Base-by-base conservation (phyloP, 1,284 basidiomycete genomes). In the Naganishia cerealis region DNA sequence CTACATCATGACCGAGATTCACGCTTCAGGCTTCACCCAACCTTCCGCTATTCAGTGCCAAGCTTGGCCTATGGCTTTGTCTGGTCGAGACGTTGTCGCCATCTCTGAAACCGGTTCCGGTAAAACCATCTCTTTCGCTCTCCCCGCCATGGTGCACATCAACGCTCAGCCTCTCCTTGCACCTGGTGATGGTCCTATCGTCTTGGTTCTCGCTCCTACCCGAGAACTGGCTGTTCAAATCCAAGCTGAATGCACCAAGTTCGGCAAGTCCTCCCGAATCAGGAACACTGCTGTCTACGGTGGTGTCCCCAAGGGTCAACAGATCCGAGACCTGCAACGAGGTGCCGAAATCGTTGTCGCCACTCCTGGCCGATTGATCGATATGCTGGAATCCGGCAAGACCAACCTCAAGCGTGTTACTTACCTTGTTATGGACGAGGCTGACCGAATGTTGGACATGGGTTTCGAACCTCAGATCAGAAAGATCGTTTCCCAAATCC, bases 91-190 rank as follows among this genome's bases (percentile, higher is more conserved):
- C 82, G 86, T 97, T 50, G 93, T 97, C 68, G 95, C 96, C 69
- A 94, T 99, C 76, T 94, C 95, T 57, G 92, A 95, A 81, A 97
- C 94, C 26, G 94, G 94, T 73, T 94, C 91, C 77, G 94, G 94
- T 71, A 70, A 70, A 63, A 99, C 95, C 36, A 97, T 99, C 72
- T 90, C 94, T 18, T 99, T 99, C 79, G 94, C 96, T 67, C 87
- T 99, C 57, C 95, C 95, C 63, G 94, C 95, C 68, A 99, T 99
- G 94, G 86, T 99, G 48, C 95, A 99, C 83, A 98, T 99, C 84
- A 99, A 98, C 85, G 95, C 95, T 65, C 96, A 99, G 86, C 92
- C 95, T 10, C 86, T 99, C 59, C 85, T 99, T 73, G 81, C 90
- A 3, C 90, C 94, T 57, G 95, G 95, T 38, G 96, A 99, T 81